A percentile compares a stretch with the other conserved stretches of the same genome.
phyloP scores from a whole-genome alignment of 1,139 yeast species.

The Casaregolazyma suthepensis region DNA sequence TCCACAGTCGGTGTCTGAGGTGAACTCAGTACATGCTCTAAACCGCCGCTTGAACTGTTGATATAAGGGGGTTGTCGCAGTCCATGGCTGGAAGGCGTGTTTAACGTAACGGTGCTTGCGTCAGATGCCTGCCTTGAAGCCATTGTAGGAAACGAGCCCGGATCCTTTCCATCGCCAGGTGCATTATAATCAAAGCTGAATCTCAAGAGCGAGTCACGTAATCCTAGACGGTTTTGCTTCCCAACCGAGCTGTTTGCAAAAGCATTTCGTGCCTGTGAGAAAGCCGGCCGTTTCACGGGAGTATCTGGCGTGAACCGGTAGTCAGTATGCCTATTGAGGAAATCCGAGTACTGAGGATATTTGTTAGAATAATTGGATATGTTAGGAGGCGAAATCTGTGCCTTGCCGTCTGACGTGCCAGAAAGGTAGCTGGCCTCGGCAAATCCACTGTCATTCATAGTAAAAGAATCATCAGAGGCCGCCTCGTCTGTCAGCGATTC shows the following conservation, averaged over 20 bases:
- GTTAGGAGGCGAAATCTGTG: background rate
- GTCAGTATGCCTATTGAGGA: constrained; percentile 5
- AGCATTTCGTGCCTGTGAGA: constrained; percentile 17
- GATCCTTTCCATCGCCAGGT: constrained; percentile 3
- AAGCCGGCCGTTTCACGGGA: constrained; percentile 60
- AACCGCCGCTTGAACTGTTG: background rate
- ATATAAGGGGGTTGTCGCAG: constrained; percentile 1
- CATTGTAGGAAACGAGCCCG: constrained; percentile 6
- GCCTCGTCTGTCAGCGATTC: background rate
- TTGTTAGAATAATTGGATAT: background rate
- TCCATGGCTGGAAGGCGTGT: constrained; percentile 8
- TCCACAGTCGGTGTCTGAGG: constrained; percentile 7
- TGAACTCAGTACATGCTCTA: background rate
- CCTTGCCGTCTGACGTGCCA: constrained; percentile 9
- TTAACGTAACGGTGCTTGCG: constrained; percentile 19
- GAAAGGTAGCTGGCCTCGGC: constrained; percentile 2
- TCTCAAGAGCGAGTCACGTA: constrained; percentile 22
- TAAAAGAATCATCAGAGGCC: background rate
- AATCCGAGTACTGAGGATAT: constrained; percentile 6
- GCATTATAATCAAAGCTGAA: constrained; percentile 21
- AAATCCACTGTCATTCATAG: constrained; percentile 4
- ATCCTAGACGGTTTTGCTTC: constrained; percentile 18
- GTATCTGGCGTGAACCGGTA: constrained; percentile 57
- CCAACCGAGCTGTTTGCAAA: constrained; percentile 15
- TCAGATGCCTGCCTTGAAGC: constrained; percentile 19